A percentile compares a stretch with the other conserved stretches of the same genome.
These are phyloP conservation scores for Tulasnella sp. DNA, from an alignment of 768 basidiomycete genomes.

Conservation along the genomic window DNA sequence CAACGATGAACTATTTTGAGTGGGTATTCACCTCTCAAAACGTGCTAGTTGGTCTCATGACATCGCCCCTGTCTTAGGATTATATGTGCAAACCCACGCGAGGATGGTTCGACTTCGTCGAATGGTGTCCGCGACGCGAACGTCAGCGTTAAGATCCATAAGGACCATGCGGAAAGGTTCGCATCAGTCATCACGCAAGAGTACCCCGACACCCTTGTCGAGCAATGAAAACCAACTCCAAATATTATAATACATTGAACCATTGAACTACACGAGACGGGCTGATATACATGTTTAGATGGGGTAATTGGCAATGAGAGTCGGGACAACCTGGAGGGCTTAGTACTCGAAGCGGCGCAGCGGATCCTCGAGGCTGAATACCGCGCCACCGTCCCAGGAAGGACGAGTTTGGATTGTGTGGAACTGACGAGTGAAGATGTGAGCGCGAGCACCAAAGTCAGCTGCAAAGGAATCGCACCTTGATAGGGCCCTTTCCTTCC, in stretches of 20 bases:
- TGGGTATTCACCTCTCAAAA: not conserved
- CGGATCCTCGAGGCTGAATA: conserved; percentile 25
- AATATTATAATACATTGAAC: not conserved
- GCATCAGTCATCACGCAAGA: not conserved
- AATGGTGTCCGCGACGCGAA: not conserved
- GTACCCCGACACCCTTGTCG: not conserved
- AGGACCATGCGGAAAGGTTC: not conserved
- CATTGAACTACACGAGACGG: not conserved
- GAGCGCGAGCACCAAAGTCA: not conserved
- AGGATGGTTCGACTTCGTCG: not conserved
- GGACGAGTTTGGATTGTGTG: conserved; percentile 23
- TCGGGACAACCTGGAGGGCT: not conserved
- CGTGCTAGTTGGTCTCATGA: no score
- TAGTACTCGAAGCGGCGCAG: conserved; percentile 25
- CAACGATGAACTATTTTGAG: conserved; percentile 24
- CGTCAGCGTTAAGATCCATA: not conserved
- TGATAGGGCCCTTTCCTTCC: conserved; percentile 21
- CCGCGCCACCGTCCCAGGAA: conserved; percentile 22
- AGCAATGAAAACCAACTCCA: not conserved
- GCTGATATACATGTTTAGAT: not conserved
- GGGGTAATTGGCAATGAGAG: no score
- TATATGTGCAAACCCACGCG: not conserved
- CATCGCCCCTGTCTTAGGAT: no score
- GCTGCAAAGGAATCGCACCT: not conserved
- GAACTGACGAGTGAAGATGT: not conserved